A percentile compares a stretch with the other conserved stretches of the same genome.
Evolutionary conservation across 2,329 filamentous ascomycete species (phyloP).

Genomic region (Penicillium janthinellum): DNA sequence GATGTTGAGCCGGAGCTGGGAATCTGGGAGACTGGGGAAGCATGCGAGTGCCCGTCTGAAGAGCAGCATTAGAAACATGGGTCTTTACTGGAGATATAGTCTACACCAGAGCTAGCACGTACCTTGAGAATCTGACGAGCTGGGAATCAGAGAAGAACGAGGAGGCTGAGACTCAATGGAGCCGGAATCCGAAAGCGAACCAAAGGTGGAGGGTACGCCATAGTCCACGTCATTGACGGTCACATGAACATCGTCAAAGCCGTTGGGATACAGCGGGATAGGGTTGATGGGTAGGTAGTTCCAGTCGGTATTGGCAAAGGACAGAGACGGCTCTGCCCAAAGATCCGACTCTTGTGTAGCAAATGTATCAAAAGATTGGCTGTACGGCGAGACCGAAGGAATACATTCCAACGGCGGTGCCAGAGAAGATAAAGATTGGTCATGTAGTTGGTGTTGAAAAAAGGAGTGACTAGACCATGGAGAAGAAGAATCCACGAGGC

Average conservation of each 20-base stretch:
- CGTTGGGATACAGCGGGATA: conserved; percentile 9
- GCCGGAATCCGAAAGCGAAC: conserved; percentile 26
- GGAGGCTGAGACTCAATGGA: conserved; percentile 17
- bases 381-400: conserved; percentile 19
- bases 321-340: conserved; percentile 25
- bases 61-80: conserved; percentile 8
- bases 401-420: conserved; percentile 18
- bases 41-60: conserved; percentile 22
- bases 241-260: conserved; percentile 16
- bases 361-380: conserved; percentile 23
- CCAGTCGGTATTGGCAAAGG: conserved; percentile 26
- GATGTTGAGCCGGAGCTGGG: conserved; percentile 19
- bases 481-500: conserved; percentile 17
- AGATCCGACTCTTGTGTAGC: conserved; percentile 20
- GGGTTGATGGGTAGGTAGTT: conserved; percentile 19
- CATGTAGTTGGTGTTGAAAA: conserved; percentile 11
- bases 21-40: conserved; percentile 24
- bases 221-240: conserved; percentile 16
- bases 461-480: conserved; percentile 20
- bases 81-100: not conserved
- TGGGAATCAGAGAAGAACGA: conserved; percentile 14
- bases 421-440: conserved; percentile 15
- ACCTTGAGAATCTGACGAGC: conserved; percentile 25
- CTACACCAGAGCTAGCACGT: not conserved
- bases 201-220: conserved; percentile 18